Base-by-base conservation (phyloP, 2,329 filamentous ascomycete species). In the Botryotinia narcissicola region DNA sequence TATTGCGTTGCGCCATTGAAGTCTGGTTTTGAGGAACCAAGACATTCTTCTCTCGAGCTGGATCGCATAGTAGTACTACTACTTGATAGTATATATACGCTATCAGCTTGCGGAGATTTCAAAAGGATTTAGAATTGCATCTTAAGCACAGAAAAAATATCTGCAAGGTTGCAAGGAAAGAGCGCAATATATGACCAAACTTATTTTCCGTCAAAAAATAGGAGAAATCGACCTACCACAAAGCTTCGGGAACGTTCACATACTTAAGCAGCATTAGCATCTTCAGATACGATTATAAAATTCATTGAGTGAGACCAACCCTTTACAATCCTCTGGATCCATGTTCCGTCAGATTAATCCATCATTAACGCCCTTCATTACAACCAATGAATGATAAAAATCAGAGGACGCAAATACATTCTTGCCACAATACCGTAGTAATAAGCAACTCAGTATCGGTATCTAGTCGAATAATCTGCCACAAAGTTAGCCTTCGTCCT, bases 381-480 rank as follows among this genome's bases (percentile, higher is more conserved):
- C 68, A 35, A 63, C 67, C 64, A 46, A 25, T 20, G 37, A 69
- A 7, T 32, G 12, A 42, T 44, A 2, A 57, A 12, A 57, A 20
- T 25, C 66, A 44, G 66, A 44, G n/a, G 66, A 6, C 6, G 18
- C 18, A 7, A 22, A 57, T 20, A 32, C 4, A 51, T 51, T 32
- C 14, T 64, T n/a, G 40, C 40, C 66, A 29, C 9, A 48, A 59
- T 18, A 16, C 18, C 20, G 14, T 46, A 16, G 1, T 54, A 40
- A 61, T 48, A n/a, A 73, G 29, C 18, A 42, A 18, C 32, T 25
- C 80, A 93, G 81, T 93, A 92, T 73, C 90, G 84, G 80, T 92
- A 93, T 80, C 90, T 85, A 2, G 91, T 92, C 51, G 89, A 91
- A 80, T 92, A 92, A 80, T 87, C 77, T 77, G 70, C 48, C 67